Evolutionary conservation across 2,329 filamentous ascomycete genomes (phyloP).

Genomic region (Pezicula radicicola): DNA sequence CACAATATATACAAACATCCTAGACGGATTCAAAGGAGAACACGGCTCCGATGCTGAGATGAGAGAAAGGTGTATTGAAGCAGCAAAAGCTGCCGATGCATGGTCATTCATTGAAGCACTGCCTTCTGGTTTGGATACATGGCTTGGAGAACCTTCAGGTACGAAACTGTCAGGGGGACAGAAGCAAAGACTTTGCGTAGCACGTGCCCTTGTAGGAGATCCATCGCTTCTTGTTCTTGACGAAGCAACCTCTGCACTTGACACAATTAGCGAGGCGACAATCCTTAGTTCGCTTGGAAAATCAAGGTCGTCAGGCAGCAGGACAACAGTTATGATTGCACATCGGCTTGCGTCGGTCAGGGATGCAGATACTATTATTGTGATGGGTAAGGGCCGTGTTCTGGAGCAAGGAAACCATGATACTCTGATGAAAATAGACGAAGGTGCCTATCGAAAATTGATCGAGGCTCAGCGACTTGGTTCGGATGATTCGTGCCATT

Average conservation of each 20-base stretch:
- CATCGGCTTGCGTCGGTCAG: constrained; percentile 38
- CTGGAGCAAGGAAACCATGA: constrained; percentile 37
- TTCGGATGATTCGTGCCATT: background rate
- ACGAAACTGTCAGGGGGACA: constrained; percentile 55
- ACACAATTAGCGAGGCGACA: constrained; percentile 53
- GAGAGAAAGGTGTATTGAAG: constrained; percentile 23
- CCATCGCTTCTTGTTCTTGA: constrained; percentile 58
- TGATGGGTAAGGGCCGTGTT: constrained; percentile 34
- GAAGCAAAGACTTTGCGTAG: constrained; percentile 57
- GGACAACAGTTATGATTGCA: constrained; percentile 38
- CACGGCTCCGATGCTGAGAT: constrained; percentile 11
- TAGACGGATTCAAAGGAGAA: constrained; percentile 34
- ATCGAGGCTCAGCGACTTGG: constrained; percentile 13
- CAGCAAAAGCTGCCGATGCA: constrained; percentile 58
- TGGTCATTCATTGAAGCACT: constrained; percentile 50
- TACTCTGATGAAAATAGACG: constrained; percentile 18
- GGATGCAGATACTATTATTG: constrained; percentile 36
- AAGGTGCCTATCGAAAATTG: constrained; percentile 46
- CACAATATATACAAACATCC: constrained; percentile 47
- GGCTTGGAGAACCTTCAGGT: constrained; percentile 48
- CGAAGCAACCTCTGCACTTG: constrained; percentile 59
- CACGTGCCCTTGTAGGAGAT: constrained; percentile 53
- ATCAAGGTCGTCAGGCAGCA: constrained; percentile 21
- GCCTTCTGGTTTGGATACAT: constrained; percentile 45
- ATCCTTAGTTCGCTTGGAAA: constrained; percentile 42